Conservation (phyloP, 495 filamentous ascomycete genomes). For the Parathielavia appendiculata region DNA sequence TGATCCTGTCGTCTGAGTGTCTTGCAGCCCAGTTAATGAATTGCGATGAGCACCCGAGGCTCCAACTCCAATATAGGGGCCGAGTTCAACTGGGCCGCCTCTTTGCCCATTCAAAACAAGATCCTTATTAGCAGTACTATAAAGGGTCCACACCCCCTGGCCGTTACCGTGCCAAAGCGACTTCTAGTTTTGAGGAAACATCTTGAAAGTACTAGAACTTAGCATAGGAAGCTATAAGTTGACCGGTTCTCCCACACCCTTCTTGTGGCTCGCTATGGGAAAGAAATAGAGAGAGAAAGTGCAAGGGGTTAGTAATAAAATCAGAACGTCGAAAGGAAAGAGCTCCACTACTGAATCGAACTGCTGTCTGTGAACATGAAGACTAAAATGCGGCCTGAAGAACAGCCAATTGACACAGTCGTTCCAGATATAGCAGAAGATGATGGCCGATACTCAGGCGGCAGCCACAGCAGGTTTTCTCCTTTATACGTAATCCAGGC, state of each 20-base stretch:
- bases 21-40: no score
- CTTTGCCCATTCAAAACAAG: no score
- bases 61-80: no score
- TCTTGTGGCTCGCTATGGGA: not conserved
- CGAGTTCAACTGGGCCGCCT: no score
- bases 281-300: not conserved
- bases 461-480: constrained; percentile 1
- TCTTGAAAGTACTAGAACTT: not conserved
- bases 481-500: constrained; percentile 2
- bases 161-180: no score
- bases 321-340: not conserved
- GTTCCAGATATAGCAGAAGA: not conserved
- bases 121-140: no score
- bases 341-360: not conserved
- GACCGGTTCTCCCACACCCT: not conserved
- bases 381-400: not conserved
- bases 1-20: no score
- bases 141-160: no score
- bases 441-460: not conserved
- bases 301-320: not conserved
- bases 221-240: no score
- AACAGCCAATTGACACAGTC: not conserved
- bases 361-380: not conserved
- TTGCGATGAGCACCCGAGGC: no score
- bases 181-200: no score